Base-by-base conservation (phyloP, 305 asterid species). In the Ajuga reptans region DNA sequence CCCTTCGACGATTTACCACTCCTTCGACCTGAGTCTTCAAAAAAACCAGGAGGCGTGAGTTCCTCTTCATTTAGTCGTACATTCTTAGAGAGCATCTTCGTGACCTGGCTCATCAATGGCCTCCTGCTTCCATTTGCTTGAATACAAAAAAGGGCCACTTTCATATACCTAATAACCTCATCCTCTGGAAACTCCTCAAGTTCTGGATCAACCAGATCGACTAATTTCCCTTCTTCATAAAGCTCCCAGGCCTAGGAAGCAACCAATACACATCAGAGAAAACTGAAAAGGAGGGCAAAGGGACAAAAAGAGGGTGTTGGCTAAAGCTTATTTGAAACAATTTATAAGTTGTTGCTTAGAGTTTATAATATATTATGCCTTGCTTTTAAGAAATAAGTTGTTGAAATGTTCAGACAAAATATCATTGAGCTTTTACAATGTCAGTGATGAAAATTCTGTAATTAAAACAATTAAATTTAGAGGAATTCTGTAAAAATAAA, bases 51-150 rank as follows among this genome's bases (percentile, higher is more conserved):
- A 0, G 96, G 86, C 0, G 91, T 85, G 65, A 92, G 96, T 80
- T 86, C 75, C 66, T 77, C 75, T 75, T 92, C 98, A 33, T 89
- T 88, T 12, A 92, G 87, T 69, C 66, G 77, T 34, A 88, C 89
- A 75, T 92, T 75, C 76, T 70, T 86, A 1, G 91, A 80, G 33
- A 92, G 96, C 98, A 92, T 92, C 66, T 84, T 75, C 4, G 78
- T 72, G 72, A 88, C 96, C 76, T 89, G 98, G 86, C 94, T 80
- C 94, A 91, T 89, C 83, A 78, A 6, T 8, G 98, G 98, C 81
- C 98, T 87, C 76, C 98, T 84, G 68, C 82, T 82, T 69, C 92
- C 86, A 63, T 68, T 86, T 58, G 94, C 89, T 83, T 89, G 98
- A 49, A 82, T 77, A 84, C 98, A 91, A 79, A 91, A 91, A 45